Conservation (phyloP, 2,329 filamentous ascomycete species). For the Aureobasidium namibiae region DNA sequence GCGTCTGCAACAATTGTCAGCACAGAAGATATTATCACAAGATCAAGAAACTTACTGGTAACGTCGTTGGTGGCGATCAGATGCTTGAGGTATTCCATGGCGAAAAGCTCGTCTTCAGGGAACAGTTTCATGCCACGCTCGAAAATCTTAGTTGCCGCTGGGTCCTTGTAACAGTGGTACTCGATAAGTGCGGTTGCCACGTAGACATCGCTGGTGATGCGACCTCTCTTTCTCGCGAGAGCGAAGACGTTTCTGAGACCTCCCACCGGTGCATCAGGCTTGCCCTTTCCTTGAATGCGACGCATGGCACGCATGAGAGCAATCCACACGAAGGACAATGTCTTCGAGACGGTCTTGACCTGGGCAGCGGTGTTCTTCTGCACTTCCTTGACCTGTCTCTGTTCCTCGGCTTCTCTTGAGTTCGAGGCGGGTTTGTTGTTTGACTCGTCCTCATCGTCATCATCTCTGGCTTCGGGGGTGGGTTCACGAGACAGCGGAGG, state of each 20-base stretch:
- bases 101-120: conserved; percentile 86
- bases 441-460: conserved; percentile 48
- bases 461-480: conserved; percentile 37
- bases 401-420: conserved; percentile 43
- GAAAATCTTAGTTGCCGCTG: conserved; percentile 88
- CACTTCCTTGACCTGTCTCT: conserved; percentile 48
- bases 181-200: conserved; percentile 89
- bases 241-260: conserved; percentile 84
- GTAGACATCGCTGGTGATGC: conserved; percentile 89
- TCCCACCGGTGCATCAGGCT: conserved; percentile 44
- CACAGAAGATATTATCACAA: conserved; percentile 11
- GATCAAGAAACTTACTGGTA: conserved; percentile 59
- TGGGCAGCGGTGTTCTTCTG: conserved; percentile 63
- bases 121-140: conserved; percentile 90
- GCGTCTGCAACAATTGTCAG: conserved; percentile 55
- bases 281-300: conserved; percentile 76
- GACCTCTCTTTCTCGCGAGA: conserved; percentile 78
- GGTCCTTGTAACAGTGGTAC: conserved; percentile 91
- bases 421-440: conserved; percentile 23
- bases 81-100: conserved; percentile 93
- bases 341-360: conserved; percentile 67
- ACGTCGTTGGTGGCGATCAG: conserved; percentile 86
- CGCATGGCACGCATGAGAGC: conserved; percentile 89
- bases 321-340: conserved; percentile 91
- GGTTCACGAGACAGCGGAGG: conserved; percentile 27